Evolutionary conservation across 106 monocot genomes (phyloP).

Genomic region (Hemerocallis citrina): DNA sequence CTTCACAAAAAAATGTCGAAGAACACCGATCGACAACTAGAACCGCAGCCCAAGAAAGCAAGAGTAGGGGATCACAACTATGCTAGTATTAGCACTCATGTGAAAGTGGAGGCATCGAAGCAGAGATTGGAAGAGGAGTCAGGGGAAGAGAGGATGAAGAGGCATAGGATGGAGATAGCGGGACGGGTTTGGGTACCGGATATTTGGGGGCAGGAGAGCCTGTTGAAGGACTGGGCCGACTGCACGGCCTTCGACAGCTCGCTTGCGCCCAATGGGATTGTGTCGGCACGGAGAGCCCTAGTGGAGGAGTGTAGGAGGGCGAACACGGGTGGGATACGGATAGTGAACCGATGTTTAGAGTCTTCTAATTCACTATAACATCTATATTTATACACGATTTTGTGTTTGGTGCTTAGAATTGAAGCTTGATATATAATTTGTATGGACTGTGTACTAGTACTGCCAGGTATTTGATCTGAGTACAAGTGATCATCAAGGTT

Average conservation of each 20-base stretch:
- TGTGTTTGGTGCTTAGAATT: no score
- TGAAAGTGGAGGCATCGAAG: neutral
- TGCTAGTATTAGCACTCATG: no score
- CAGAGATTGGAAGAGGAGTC: neutral
- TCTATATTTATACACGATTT: no score
- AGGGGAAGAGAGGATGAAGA: constrained; percentile 27
- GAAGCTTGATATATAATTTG: no score
- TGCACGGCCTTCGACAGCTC: constrained; percentile 31
- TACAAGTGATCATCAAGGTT: no score
- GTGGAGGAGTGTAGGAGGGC: constrained; percentile 23
- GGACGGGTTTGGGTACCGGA: constrained; percentile 43
- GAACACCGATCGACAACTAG: neutral
- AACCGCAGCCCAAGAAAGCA: neutral
- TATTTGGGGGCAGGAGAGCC: constrained; percentile 35
- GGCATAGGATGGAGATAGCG: constrained; percentile 29
- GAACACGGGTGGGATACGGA: constrained; percentile 10
- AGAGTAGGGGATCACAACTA: neutral
- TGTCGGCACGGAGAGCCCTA: constrained; percentile 23
- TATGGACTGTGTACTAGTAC: no score
- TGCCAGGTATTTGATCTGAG: no score
- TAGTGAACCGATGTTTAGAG: constrained; percentile 29
- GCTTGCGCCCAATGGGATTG: constrained; percentile 15
- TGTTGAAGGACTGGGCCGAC: constrained; percentile 38
- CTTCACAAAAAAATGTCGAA: neutral
- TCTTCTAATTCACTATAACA: no score